Evolutionary conservation across 257 asterid genomes (phyloP).

Genomic region (Perilla frutescens): DNA sequence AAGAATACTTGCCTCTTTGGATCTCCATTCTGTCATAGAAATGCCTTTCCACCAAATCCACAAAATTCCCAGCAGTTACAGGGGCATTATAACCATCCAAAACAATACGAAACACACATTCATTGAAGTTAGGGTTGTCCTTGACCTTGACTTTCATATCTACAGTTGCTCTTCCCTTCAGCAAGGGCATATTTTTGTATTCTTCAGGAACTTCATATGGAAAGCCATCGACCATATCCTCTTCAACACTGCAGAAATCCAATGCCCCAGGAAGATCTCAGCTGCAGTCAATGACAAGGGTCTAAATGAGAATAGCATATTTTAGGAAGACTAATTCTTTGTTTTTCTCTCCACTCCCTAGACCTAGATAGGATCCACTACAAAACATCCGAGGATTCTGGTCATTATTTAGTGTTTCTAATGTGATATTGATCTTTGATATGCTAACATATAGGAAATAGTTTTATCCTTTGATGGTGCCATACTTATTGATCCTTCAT

Average conservation of each 20-base stretch:
- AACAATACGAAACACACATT: constrained; percentile 80
- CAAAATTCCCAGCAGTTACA: constrained; percentile 90
- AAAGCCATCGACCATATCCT: constrained; percentile 98
- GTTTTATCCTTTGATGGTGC: background rate
- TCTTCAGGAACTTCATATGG: constrained; percentile 97
- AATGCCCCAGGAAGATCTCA: constrained; percentile 99
- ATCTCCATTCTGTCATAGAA: constrained; percentile 99
- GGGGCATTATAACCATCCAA: constrained; percentile 99
- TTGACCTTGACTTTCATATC: constrained; percentile 98
- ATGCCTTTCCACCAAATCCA: constrained; percentile 92
- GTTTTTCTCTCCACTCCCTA: constrained; percentile 41
- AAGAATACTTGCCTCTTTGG: constrained; percentile 75
- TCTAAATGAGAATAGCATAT: constrained; percentile 74
- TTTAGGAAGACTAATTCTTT: constrained; percentile 49
- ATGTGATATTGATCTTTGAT: background rate
- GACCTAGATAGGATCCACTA: constrained; percentile 29
- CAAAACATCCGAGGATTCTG: constrained; percentile 6
- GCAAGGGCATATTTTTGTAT: constrained; percentile 81
- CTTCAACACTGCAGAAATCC: constrained; percentile 99
- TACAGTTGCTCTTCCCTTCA: constrained; percentile 95
- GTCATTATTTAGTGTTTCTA: constrained; percentile 15
- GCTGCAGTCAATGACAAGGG: constrained; percentile 99
- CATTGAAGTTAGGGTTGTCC: constrained; percentile 86
- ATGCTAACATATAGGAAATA: background rate
- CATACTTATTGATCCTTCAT: background rate